A percentile compares a stretch with the other conserved stretches of the same genome.
Evolutionary conservation across 352 stramenopile species (phyloP).

Genomic region (Globisporangium apiculatum): DNA sequence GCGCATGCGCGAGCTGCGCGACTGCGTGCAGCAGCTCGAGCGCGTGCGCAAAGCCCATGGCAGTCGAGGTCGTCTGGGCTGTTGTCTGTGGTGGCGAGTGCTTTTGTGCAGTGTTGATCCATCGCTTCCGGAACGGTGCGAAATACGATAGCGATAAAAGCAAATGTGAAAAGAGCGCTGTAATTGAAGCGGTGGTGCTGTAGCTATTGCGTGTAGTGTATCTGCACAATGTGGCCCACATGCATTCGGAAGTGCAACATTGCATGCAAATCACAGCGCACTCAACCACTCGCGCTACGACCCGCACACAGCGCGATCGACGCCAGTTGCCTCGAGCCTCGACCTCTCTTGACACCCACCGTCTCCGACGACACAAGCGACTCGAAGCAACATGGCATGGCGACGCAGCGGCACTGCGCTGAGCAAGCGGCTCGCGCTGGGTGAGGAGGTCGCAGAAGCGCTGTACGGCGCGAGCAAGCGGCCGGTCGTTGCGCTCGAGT

Average conservation of each 20-base stretch:
- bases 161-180: neutral
- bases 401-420: constrained; percentile 31
- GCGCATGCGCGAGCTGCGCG: constrained; percentile 18
- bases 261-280: no score
- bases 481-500: constrained; percentile 94
- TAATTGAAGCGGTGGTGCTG: neutral
- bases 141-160: neutral
- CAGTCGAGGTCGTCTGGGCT: neutral
- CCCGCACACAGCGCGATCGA: no score
- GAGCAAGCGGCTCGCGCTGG: constrained; percentile 34
- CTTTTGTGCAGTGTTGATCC: neutral
- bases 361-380: no score
- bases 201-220: no score
- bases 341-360: no score
- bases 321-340: no score
- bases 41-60: constrained; percentile 42
- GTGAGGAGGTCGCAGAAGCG: constrained; percentile 46
- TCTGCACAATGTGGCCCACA: no score
- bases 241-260: no score
- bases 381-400: constrained; percentile 21
- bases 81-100: neutral
- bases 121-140: neutral
- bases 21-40: constrained; percentile 43
- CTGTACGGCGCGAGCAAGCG: constrained; percentile 30
- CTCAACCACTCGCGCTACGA: no score